A percentile compares a stretch with the other conserved stretches of the same genome.
phyloP scores from a whole-genome alignment of 345 rosid species.

The Camelina laxa region DNA sequence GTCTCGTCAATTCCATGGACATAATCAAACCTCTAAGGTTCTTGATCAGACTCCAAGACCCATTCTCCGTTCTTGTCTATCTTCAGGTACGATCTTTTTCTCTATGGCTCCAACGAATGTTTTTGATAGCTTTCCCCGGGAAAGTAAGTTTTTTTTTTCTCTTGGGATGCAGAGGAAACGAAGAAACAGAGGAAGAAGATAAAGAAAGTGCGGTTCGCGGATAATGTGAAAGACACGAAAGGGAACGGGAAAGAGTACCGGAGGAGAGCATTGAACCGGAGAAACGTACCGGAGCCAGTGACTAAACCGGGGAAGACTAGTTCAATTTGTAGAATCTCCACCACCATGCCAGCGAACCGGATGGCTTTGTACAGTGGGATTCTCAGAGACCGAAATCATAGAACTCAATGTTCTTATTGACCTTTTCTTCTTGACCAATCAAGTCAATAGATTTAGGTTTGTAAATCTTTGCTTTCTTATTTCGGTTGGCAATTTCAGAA shows the following conservation, averaged over 20 bases:
- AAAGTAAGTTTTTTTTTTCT: conserved; percentile 19
- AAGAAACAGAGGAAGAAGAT: conserved; percentile 51
- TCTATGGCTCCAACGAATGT: background rate
- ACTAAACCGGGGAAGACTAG: conserved; percentile 28
- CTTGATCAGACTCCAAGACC: conserved; percentile 28
- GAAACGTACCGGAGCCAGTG: conserved; percentile 19
- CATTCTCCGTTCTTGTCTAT: conserved; percentile 59
- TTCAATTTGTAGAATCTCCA: conserved; percentile 49
- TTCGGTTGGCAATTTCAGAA: conserved; percentile 3
- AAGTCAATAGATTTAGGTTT: conserved; percentile 10
- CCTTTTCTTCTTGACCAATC: conserved; percentile 30
- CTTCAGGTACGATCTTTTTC: conserved; percentile 55
- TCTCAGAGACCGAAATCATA: conserved; percentile 61
- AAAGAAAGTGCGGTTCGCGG: conserved; percentile 70
- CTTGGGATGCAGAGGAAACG: conserved; percentile 40
- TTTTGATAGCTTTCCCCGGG: conserved; percentile 29
- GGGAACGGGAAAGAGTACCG: conserved; percentile 44
- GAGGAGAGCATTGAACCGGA: conserved; percentile 23
- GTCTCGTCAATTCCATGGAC: conserved; percentile 51
- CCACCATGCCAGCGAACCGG: conserved; percentile 60
- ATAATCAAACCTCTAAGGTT: conserved; percentile 30
- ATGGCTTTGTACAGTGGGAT: conserved; percentile 72
- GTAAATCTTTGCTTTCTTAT: conserved; percentile 11
- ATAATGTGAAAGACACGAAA: conserved; percentile 64
- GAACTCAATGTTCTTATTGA: conserved; percentile 54